A percentile compares a stretch with the other conserved stretches of the same genome.
Evolutionary conservation across 345 rosid species (phyloP).

Genomic region (Arabis hirsuta): DNA sequence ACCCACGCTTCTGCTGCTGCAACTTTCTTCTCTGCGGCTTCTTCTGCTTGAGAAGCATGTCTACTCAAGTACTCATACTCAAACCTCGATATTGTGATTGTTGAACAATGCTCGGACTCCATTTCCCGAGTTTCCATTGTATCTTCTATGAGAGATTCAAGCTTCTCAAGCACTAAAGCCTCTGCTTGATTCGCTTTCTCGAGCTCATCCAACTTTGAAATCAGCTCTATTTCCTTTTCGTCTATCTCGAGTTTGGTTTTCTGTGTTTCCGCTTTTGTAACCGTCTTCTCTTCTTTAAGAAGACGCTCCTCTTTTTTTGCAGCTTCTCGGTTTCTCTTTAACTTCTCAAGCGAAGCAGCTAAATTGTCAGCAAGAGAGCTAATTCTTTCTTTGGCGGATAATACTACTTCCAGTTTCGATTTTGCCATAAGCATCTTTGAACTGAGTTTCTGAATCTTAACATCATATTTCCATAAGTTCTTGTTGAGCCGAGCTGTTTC

Average conservation of each 20-base stretch:
- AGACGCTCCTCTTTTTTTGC: conserved; percentile 60
- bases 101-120: conserved; percentile 49
- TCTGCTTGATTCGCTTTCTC: conserved; percentile 57
- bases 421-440: conserved; percentile 71
- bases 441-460: conserved; percentile 55
- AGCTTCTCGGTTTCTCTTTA: conserved; percentile 55
- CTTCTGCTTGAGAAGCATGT: conserved; percentile 66
- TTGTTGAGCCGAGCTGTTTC: conserved; percentile 52
- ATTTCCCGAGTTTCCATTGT: conserved; percentile 53
- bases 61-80: conserved; percentile 75
- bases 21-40: conserved; percentile 78
- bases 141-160: conserved; percentile 51
- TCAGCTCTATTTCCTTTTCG: conserved; percentile 54
- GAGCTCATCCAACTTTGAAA: conserved; percentile 60
- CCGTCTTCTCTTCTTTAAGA: conserved; percentile 50
- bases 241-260: conserved; percentile 61
- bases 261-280: conserved; percentile 51
- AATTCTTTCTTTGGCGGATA: conserved; percentile 59
- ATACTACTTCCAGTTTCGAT: conserved; percentile 59
- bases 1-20: conserved; percentile 88
- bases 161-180: conserved; percentile 62
- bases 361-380: conserved; percentile 52
- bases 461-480: conserved; percentile 51
- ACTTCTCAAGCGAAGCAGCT: conserved; percentile 57
- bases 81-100: conserved; percentile 64